Conservation (phyloP, 306 rosid genomes). For the Mucuna pruriens region DNA sequence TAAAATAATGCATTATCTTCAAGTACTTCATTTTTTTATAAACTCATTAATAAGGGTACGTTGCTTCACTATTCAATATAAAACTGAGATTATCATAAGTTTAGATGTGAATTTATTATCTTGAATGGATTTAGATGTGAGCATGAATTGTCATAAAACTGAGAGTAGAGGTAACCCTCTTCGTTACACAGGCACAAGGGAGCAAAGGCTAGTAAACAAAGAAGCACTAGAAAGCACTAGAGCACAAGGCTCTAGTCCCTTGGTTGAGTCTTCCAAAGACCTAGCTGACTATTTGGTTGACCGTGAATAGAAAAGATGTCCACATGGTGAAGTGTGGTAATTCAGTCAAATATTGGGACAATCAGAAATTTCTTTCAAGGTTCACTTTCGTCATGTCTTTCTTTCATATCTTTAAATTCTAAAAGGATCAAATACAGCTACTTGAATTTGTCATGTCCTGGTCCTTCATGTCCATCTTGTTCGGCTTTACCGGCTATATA, state of each 20-base stretch:
- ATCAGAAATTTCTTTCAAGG: not conserved
- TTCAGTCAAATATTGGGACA: not conserved
- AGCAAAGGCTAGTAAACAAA: constrained; percentile 64
- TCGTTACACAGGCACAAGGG: constrained; percentile 55
- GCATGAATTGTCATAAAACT: constrained; percentile 84
- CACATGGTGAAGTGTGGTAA: not conserved
- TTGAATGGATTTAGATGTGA: no score
- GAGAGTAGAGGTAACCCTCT: constrained; percentile 76
- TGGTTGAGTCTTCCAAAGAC: no score
- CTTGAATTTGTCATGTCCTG: not conserved
- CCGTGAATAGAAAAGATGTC: no score
- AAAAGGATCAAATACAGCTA: not conserved
- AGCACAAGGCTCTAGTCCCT: no score
- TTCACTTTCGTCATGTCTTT: not conserved
- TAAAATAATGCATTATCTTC: no score
- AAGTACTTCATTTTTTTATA: no score
- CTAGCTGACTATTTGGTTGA: no score
- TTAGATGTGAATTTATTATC: no score
- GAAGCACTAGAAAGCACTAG: constrained; percentile 51
- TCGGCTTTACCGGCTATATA: not conserved
- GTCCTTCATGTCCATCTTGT: not conserved
- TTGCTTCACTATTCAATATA: no score
- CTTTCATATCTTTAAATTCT: not conserved
- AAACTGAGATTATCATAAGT: no score
- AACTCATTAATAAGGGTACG: no score